Evolutionary conservation across 129 eudicot species (phyloP), one percentile per base, ranked within the genome.

Genomic region (Ambrosia artemisiifolia): DNA sequence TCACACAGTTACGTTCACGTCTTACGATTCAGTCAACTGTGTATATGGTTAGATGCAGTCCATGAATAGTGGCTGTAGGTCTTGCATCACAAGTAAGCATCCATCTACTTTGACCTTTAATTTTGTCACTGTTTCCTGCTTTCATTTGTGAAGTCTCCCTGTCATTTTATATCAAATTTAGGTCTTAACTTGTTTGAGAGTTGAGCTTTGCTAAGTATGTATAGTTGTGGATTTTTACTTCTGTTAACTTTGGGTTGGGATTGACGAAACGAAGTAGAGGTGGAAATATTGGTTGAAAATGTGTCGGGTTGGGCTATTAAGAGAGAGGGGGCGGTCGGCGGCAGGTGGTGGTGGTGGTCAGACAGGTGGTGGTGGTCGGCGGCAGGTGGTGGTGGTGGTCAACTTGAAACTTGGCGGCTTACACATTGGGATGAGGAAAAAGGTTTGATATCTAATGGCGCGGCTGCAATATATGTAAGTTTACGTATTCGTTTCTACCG

Each of bases 41-140:
- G 50, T 81, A 81, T 73, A 90, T 91, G 92, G 89, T 95, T 72
- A 86, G 97, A 75, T 95, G 99, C 93, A 95, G 99, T 74, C 87
- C 89, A 11, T 86, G 83, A 17, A 81, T 95, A 71, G 97, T 95
- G 35, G 99, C 99, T 84, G 93, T 95, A 60, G 96, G 96, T 40
- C 99, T 95, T 70, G 87, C 88, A 20, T 76, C 96, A 66, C 99
- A 95, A 80, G 99, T 95, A 81, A 86, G 91, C 57, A 54, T 64
- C 67, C 17, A 11, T 44, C 70, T 66, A 36, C 53, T 38, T 60
- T n/a, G 69, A 19, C 30, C 44, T 19, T 66, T 73, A 3, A n/a
- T 20, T 6, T 34, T 46, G 61, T 56, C 49, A 12, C 16, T 48
- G 78, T 54, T 40, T 63, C 30, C 47, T 54, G 32, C 34, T 63